These are phyloP conservation scores for Termitomyces bulborhizus DNA, from an alignment of 768 basidiomycete genomes.

Conservation along the genomic window DNA sequence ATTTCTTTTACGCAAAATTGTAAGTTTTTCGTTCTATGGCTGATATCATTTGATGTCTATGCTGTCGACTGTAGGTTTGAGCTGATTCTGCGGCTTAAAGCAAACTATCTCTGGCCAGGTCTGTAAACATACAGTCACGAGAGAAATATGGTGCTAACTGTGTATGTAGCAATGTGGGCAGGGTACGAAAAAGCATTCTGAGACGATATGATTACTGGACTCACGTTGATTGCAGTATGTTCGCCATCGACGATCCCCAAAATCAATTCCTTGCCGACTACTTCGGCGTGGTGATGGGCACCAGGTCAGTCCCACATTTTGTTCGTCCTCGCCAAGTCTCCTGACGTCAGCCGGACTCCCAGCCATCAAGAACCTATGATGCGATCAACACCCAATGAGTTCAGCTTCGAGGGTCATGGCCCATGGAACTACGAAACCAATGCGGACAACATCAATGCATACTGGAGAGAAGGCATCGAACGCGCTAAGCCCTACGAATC, in stretches of 20 bases:
- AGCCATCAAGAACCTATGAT: slow-evolving; percentile 74
- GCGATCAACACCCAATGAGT: slow-evolving; percentile 66
- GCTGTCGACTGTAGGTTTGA: slow-evolving; percentile 41
- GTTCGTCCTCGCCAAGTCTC: background rate
- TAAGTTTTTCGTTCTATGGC: slow-evolving; percentile 18
- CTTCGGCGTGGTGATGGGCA: slow-evolving; percentile 69
- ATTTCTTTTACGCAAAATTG: slow-evolving; percentile 52
- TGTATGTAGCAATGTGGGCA: slow-evolving; percentile 31
- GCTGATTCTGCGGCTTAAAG: slow-evolving; percentile 60
- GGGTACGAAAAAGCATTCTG: slow-evolving; percentile 19
- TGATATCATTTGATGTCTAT: background rate
- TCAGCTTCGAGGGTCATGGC: slow-evolving; percentile 48
- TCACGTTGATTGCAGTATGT: slow-evolving; percentile 29
- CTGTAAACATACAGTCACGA: slow-evolving; percentile 8
- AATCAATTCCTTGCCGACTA: slow-evolving; percentile 59
- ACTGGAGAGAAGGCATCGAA: slow-evolving; percentile 54
- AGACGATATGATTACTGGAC: background rate
- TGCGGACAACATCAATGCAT: slow-evolving; percentile 46
- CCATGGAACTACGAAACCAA: slow-evolving; percentile 60
- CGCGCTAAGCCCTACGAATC: slow-evolving; percentile 57
- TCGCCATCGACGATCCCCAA: slow-evolving; percentile 51
- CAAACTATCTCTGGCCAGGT: slow-evolving; percentile 71
- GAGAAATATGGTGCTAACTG: background rate
- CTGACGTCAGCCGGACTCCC: background rate
- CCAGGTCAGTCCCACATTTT: slow-evolving; percentile 31